Evolutionary conservation across 768 basidiomycete species (phyloP).

Genomic region (Auriscalpium vulgare): DNA sequence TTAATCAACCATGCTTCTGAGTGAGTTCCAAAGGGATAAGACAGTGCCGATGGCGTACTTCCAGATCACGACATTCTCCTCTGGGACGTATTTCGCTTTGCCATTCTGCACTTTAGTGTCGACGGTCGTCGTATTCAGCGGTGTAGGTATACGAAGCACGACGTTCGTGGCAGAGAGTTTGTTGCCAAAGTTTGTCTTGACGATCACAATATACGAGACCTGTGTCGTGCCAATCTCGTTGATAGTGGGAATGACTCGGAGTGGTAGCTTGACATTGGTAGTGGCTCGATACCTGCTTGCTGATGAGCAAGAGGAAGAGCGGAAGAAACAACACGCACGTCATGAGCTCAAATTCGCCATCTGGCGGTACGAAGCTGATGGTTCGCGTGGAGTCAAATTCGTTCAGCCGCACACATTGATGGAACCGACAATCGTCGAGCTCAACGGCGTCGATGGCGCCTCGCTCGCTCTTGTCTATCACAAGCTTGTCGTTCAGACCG

Average conservation of each 20-base stretch:
- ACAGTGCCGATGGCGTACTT: slow-evolving; percentile 55
- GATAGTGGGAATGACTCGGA: slow-evolving; percentile 84
- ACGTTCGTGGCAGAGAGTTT: slow-evolving; percentile 93
- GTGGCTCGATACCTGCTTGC: slow-evolving; percentile 82
- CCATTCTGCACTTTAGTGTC: slow-evolving; percentile 88
- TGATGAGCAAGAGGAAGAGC: background rate
- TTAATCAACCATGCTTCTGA: background rate
- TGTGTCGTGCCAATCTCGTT: slow-evolving; percentile 88
- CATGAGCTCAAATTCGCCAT: slow-evolving; percentile 99
- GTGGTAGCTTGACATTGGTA: slow-evolving; percentile 90
- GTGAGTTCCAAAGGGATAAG: background rate
- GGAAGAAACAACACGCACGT: slow-evolving; percentile 39
- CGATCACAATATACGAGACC: slow-evolving; percentile 83
- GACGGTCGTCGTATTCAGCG: slow-evolving; percentile 86
- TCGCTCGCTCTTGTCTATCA: slow-evolving; percentile 77
- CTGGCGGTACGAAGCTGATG: slow-evolving; percentile 96
- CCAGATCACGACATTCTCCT: slow-evolving; percentile 95
- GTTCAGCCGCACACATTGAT: slow-evolving; percentile 92
- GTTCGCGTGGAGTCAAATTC: slow-evolving; percentile 92
- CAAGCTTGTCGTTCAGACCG: slow-evolving; percentile 95
- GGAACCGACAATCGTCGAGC: slow-evolving; percentile 96
- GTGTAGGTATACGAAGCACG: slow-evolving; percentile 90
- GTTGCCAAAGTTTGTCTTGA: slow-evolving; percentile 83
- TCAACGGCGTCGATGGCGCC: slow-evolving; percentile 75
- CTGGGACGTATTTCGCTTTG: slow-evolving; percentile 96